phyloP scores from a whole-genome alignment of 2,329 filamentous ascomycete genomes.

The Ceratocystis lukuohia region DNA sequence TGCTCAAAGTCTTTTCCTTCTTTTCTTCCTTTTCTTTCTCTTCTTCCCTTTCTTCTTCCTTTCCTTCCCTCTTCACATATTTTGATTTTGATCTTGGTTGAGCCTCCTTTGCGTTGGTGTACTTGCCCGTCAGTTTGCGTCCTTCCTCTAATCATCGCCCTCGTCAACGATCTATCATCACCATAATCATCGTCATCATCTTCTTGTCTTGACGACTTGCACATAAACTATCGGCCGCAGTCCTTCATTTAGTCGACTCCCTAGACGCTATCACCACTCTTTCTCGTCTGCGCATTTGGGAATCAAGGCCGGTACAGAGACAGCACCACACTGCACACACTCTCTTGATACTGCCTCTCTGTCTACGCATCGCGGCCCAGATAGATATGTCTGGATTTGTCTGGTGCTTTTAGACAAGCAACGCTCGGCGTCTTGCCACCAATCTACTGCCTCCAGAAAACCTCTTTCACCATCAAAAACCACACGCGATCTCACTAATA shows the following conservation, averaged over 20 bases:
- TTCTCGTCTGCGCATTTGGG: neutral
- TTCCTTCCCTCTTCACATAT: neutral
- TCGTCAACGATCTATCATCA: neutral
- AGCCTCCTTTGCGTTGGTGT: neutral
- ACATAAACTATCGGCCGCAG: neutral
- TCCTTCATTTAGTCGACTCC: neutral
- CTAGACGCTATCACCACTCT: neutral
- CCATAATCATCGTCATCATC: neutral
- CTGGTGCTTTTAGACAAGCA: constrained; percentile 8
- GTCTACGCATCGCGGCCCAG: neutral
- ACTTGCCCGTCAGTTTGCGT: neutral
- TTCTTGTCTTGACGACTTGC: neutral
- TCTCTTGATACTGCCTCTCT: neutral
- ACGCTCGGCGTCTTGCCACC: constrained; percentile 9
- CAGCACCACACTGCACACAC: neutral
- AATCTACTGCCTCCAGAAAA: neutral
- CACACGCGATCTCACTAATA: constrained; percentile 1
- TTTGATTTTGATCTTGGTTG: neutral
- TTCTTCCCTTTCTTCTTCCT: neutral
- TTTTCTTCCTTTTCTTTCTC: neutral
- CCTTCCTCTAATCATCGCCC: neutral
- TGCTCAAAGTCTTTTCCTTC: neutral
- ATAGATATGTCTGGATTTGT: constrained; percentile 4
- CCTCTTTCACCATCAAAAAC: neutral
- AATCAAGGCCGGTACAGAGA: neutral